Evolutionary conservation across 306 rosid genomes (phyloP), one percentile per base, ranked within the genome.

Genomic region (Morella rubra): DNA sequence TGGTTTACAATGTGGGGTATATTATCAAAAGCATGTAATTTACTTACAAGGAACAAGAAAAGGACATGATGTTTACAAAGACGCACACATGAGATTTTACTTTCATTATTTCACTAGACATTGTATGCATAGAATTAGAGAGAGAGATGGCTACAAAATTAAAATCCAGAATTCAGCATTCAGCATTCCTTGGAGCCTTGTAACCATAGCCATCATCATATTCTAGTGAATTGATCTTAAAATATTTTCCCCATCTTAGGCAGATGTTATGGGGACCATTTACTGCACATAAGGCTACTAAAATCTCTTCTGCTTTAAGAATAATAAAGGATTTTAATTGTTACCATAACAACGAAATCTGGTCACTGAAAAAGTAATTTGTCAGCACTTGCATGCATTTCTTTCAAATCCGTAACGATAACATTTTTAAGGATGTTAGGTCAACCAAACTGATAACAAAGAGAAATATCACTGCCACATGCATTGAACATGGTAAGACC

Each of bases 401-500:
- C 49, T 60, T 22, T 51, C 56, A 51, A 80, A 71, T 52, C 51
- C 46, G 45, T 52, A 42, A 55, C 40, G 72, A 65, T 70, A 18
- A 47, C 44, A 50, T 76, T 73, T 24, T 72, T 47, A 46, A 47
- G 56, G 18, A 44, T 74, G 59, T 66, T 42, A 76, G 19, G 58
- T 71, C 27, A 71, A 71, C 16, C 56, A 49, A 24, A 56, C 53
- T 49, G 54, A 47, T 62, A 41, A 40, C 15, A n/a, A 54, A 37
- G 27, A 51, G 64, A 46, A 74, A 81, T 61, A 60, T 56, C 54
- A 52, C 49, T 6, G 81, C 42, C 15, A 66, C 64, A 47, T 20
- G 32, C 32, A 68, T 32, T 67, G 40, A 61, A 69, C 49, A 64
- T 74, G 56, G 68, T 44, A 82, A 37, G 44, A 73, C 32, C 40